A percentile compares a stretch with the other conserved stretches of the same genome.
Evolutionary conservation across 2,329 filamentous ascomycete species (phyloP).

Genomic region (Ophiostoma sp.): DNA sequence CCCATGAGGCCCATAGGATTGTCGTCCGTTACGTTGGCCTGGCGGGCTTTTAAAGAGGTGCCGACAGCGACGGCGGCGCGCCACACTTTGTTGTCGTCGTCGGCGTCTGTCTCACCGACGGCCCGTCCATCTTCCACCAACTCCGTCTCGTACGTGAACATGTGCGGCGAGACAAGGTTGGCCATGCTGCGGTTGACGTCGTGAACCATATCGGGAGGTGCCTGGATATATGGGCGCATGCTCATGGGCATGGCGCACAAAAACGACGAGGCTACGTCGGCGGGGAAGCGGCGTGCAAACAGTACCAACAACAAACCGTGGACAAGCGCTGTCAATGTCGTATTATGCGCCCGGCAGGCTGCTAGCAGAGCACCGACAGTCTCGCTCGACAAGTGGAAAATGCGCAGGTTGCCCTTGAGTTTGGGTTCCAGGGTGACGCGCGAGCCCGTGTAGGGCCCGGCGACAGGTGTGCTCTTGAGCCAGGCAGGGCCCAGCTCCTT

Average conservation of each 20-base stretch:
- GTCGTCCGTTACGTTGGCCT: conserved; percentile 42
- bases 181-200: conserved; percentile 40
- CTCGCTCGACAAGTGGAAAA: conserved; percentile 40
- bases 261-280: conserved; percentile 39
- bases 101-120: not conserved
- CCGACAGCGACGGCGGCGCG: conserved; percentile 40
- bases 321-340: conserved; percentile 52
- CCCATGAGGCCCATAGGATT: conserved; percentile 46
- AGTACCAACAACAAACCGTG: conserved; percentile 48
- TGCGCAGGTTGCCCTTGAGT: conserved; percentile 41
- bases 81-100: conserved; percentile 45
- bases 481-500: conserved; percentile 42
- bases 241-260: conserved; percentile 46
- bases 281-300: conserved; percentile 42
- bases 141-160: conserved; percentile 36
- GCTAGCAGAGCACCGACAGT: conserved; percentile 39
- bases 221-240: conserved; percentile 43
- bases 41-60: conserved; percentile 38
- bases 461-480: conserved; percentile 32
- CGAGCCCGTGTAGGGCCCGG: conserved; percentile 43
- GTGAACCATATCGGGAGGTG: conserved; percentile 30
- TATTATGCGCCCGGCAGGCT: conserved; percentile 43
- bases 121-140: conserved; percentile 35
- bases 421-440: conserved; percentile 40
- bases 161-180: conserved; percentile 43